Evolutionary conservation across 2,329 filamentous ascomycete genomes (phyloP), one percentile per base, ranked within the genome.

Genomic region (Stagonosporopsis rhizophila): DNA sequence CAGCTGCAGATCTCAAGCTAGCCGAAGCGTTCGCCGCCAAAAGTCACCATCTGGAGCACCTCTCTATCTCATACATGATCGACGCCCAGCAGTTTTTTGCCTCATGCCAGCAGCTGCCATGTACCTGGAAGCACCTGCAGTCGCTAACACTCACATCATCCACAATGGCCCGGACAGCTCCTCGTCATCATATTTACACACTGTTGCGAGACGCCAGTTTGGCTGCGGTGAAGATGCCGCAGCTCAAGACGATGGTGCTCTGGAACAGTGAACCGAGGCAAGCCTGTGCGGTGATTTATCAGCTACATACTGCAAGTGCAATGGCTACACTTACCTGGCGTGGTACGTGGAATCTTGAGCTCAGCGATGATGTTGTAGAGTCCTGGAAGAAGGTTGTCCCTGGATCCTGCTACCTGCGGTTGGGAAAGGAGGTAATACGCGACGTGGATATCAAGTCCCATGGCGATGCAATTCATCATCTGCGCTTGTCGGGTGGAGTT

Each of bases 21-120:
- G 52, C 61, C 59, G 51, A 56, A 64, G 56, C 56, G 44, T 60
- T 64, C 58, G 53, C 56, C 53, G 53, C 59, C 59, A 61, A 62
- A 60, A 64, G 59, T 54, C 52, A 60, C 37, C 56, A 60, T 54
- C 53, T 64, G 50, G 61, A 64, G 47, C 56, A 56, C 56, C 59
- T 64, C 58, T 64, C 50, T 56, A 61, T 64, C 52, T 61, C 61
- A 60, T 58, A 64, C 61, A 64, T 61, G 56, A 64, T 64, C 59
- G 61, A 64, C 59, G 61, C 61, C 61, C 59, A 62, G 52, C 56
- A 58, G 56, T 58, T 61, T 52, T 61, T 64, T 56, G 60, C 53
- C 56, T 61, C 59, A 60, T 64, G 61, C 56, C 59, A 61, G 56
- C 59, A 61, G 59, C 49, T 61, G 59, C 59, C 61, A 58, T 64